Evolutionary conservation across 2,329 filamentous ascomycete species (phyloP).

Genomic region (Fusarium musae): DNA sequence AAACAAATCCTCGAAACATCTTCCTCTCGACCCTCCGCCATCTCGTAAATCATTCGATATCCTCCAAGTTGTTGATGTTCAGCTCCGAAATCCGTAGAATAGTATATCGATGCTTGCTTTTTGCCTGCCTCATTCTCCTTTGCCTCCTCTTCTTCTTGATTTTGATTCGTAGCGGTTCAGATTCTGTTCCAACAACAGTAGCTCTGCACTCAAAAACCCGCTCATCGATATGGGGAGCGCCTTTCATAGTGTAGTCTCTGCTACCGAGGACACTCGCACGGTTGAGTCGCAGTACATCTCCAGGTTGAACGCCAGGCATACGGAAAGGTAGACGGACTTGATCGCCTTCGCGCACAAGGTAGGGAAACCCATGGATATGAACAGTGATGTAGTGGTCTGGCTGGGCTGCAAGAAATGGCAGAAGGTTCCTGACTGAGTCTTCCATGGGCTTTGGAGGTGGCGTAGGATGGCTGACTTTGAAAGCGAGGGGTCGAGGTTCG

Average conservation of each 20-base stretch:
- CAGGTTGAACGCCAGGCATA: constrained; percentile 80
- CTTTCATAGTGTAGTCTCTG: constrained; percentile 90
- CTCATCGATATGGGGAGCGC: constrained; percentile 84
- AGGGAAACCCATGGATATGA: constrained; percentile 82
- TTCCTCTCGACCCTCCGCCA: constrained; percentile 8
- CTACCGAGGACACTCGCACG: constrained; percentile 85
- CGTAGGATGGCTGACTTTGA: constrained; percentile 54
- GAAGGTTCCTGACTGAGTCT: constrained; percentile 67
- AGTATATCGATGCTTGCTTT: constrained; percentile 92
- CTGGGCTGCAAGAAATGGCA: constrained; percentile 78
- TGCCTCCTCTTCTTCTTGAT: constrained; percentile 85
- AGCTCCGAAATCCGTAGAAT: constrained; percentile 86
- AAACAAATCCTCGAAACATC: constrained; percentile 9
- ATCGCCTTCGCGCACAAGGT: constrained; percentile 83
- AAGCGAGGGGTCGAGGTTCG: constrained; percentile 50
- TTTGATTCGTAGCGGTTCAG: constrained; percentile 79
- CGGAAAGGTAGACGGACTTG: constrained; percentile 80
- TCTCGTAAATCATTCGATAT: constrained; percentile 48
- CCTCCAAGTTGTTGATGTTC: constrained; percentile 64
- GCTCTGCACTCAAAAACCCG: constrained; percentile 86
- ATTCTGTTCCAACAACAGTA: constrained; percentile 84
- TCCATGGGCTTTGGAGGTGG: constrained; percentile 57
- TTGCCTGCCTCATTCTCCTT: constrained; percentile 77
- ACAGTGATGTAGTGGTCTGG: constrained; percentile 81
- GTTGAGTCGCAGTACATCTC: constrained; percentile 89